Percentiles rank a stretch among this genome's conserved stretches.
These are phyloP conservation scores for Phytophthora colocasiae DNA, from an alignment of 352 stramenopile genomes.

Conservation along the genomic window DNA sequence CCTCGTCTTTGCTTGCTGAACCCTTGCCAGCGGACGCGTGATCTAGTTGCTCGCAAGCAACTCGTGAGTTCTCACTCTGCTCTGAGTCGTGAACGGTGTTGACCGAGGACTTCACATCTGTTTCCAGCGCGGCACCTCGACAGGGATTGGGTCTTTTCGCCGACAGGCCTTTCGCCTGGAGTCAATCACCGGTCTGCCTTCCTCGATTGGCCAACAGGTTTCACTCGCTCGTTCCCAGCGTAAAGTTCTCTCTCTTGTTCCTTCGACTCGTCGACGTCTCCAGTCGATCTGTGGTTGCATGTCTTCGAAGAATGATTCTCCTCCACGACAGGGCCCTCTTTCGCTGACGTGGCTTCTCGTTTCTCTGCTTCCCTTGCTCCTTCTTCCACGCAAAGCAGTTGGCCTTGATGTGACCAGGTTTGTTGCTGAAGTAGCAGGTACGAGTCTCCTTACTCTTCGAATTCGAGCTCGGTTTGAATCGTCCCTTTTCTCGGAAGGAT, in stretches of 20 bases:
- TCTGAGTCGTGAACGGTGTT: background rate
- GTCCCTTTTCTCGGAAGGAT: background rate
- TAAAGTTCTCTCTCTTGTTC: background rate
- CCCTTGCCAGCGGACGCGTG: background rate
- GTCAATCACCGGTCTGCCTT: background rate
- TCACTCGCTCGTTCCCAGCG: background rate
- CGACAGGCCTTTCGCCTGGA: background rate
- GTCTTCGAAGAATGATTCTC: background rate
- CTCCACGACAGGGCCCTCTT: slow-evolving; percentile 5
- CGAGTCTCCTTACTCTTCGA: background rate
- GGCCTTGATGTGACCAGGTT: background rate
- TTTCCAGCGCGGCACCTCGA: slow-evolving; percentile 50
- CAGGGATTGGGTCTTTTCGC: background rate
- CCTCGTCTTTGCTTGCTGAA: background rate
- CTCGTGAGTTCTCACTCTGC: slow-evolving; percentile 1
- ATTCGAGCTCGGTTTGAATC: background rate
- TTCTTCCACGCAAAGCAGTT: too few relatives aligned
- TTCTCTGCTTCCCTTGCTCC: background rate
- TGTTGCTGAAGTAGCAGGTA: slow-evolving; percentile 10
- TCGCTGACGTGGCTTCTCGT: too few relatives aligned
- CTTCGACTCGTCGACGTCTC: background rate
- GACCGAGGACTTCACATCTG: slow-evolving; percentile 7
- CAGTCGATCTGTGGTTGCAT: background rate
- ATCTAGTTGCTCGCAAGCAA: slow-evolving; percentile 7
- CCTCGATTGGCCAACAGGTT: background rate